A percentile compares a stretch with the other conserved stretches of the same genome.
phyloP scores from a whole-genome alignment of 2,329 filamentous ascomycete genomes.

The Diaporthe aspalathi region DNA sequence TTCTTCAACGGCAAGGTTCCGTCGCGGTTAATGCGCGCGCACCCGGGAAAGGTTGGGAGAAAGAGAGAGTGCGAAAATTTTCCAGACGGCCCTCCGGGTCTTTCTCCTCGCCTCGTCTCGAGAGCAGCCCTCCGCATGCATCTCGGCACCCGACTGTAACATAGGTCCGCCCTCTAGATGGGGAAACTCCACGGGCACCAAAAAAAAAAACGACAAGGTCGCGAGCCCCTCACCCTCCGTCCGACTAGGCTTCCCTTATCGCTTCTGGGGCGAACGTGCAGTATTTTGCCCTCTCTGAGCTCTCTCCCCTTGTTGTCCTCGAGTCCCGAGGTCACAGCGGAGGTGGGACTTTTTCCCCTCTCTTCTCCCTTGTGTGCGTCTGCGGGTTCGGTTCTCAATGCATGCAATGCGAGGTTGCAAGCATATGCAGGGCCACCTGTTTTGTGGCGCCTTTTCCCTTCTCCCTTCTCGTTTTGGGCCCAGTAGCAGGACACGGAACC shows the following conservation, averaged over 20 bases:
- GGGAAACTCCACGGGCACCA: slow-evolving; percentile 19
- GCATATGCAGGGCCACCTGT: slow-evolving; percentile 24
- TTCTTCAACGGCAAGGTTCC: slow-evolving; percentile 21
- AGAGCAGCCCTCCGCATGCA: background rate
- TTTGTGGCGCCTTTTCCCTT: background rate
- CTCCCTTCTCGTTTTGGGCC: background rate
- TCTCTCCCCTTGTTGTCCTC: background rate
- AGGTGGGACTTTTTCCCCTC: background rate
- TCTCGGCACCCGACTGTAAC: slow-evolving; percentile 28
- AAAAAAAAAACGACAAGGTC: background rate
- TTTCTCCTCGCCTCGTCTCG: slow-evolving; percentile 14
- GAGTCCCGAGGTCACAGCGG: background rate
- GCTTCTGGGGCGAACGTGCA: background rate
- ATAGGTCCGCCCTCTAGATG: slow-evolving; percentile 28
- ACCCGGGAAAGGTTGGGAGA: too few relatives aligned
- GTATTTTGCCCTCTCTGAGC: background rate
- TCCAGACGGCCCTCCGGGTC: background rate
- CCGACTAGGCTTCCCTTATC: background rate
- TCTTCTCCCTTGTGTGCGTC: background rate
- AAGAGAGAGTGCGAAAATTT: background rate
- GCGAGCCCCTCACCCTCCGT: background rate
- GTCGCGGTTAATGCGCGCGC: slow-evolving; percentile 15
- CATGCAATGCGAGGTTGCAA: slow-evolving; percentile 18
- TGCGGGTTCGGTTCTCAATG: slow-evolving; percentile 4
- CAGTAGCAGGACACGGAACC: slow-evolving; percentile 13